phyloP scores from a whole-genome alignment of 148 eudicot genomes.

The Spergularia marina region DNA sequence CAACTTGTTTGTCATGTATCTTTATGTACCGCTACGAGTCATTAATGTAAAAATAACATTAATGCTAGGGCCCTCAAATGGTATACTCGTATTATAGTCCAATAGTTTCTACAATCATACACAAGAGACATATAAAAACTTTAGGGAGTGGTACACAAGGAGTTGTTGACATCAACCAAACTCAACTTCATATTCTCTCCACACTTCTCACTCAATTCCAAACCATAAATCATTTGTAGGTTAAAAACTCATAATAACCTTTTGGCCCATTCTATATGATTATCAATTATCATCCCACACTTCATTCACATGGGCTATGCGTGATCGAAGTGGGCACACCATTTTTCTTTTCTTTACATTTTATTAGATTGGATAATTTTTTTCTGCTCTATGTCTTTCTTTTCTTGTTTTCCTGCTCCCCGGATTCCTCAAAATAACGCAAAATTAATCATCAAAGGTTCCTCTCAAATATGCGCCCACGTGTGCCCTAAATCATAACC shows the following conservation, averaged over 20 bases:
- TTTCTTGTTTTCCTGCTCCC: not conserved
- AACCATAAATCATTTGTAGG: constrained; percentile 1
- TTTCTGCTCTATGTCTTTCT: not conserved
- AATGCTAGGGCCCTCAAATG: constrained; percentile 17
- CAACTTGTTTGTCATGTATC: no score
- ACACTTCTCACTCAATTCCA: constrained; percentile 10
- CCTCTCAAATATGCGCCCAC: constrained; percentile 1
- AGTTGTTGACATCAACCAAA: constrained; percentile 15
- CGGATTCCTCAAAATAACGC: constrained; percentile 7
- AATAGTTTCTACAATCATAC: not conserved
- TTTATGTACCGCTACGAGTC: no score
- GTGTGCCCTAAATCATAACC: constrained; percentile 32
- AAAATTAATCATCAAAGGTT: constrained; percentile 10
- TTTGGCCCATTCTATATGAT: constrained; percentile 15
- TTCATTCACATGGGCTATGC: constrained; percentile 34
- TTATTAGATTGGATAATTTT: constrained; percentile 1
- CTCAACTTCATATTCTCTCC: constrained; percentile 9
- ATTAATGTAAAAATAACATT: not conserved
- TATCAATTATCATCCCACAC: constrained; percentile 20
- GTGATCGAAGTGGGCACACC: constrained; percentile 27
- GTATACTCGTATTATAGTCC: not conserved
- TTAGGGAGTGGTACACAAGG: constrained; percentile 14
- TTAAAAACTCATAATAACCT: constrained; percentile 4
- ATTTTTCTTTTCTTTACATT: not conserved
- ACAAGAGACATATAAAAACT: constrained; percentile 13